A percentile compares a stretch with the other conserved stretches of the same genome.
Evolutionary conservation across 148 eudicot species (phyloP).

Genomic region (Arctostaphylos glauca): DNA sequence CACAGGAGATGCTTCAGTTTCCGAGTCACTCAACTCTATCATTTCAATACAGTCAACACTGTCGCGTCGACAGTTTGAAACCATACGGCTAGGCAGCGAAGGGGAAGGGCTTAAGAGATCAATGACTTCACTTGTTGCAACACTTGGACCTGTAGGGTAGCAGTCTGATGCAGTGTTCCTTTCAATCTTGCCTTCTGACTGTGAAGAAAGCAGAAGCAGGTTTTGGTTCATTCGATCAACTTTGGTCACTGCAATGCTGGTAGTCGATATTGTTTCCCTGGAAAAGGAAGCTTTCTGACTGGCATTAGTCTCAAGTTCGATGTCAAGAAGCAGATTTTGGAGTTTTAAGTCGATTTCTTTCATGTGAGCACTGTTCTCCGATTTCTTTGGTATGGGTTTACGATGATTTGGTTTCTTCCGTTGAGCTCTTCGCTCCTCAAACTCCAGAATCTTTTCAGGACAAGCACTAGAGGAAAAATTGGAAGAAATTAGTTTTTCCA

Average conservation of each 20-base stretch:
- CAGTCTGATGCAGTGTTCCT: conserved; percentile 4
- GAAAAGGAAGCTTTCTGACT: conserved; percentile 2
- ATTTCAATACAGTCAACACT: conserved; percentile 33
- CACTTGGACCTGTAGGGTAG: not conserved
- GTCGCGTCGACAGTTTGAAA: conserved; percentile 37
- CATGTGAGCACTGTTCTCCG: conserved; percentile 32
- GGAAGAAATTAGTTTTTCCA: not conserved
- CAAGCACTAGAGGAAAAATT: conserved; percentile 64
- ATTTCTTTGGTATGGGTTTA: conserved; percentile 53
- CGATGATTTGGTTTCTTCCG: conserved; percentile 47
- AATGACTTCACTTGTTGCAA: conserved; percentile 32
- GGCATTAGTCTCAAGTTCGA: conserved; percentile 29
- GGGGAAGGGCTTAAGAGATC: conserved; percentile 79
- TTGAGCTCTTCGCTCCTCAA: conserved; percentile 55
- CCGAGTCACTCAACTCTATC: conserved; percentile 72
- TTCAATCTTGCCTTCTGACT: conserved; percentile 14
- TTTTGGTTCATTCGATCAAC: conserved; percentile 20
- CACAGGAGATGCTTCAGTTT: conserved; percentile 62
- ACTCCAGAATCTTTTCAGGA: conserved; percentile 78
- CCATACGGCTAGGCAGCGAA: conserved; percentile 13
- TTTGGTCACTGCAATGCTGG: not conserved
- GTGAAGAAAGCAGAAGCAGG: conserved; percentile 4
- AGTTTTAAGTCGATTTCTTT: conserved; percentile 49
- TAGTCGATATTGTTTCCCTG: conserved; percentile 12
- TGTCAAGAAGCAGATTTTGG: conserved; percentile 57